phyloP scores from a whole-genome alignment of 23 red algal species.

The Gracilaria domingensis region DNA sequence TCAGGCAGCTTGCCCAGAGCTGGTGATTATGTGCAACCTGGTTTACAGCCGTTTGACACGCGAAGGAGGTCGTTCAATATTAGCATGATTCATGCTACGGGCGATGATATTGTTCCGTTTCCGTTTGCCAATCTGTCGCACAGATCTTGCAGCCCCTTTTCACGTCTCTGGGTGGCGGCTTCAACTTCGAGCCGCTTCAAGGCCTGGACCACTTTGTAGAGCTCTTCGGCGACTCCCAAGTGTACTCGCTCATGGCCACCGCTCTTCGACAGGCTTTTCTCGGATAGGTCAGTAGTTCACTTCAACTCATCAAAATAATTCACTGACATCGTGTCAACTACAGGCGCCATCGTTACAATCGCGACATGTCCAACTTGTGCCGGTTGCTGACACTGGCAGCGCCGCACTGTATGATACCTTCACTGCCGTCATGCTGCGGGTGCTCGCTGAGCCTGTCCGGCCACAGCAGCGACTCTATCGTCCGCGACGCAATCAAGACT shows the following conservation, averaged over 20 bases:
- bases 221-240: not conserved
- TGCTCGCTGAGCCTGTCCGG: no score
- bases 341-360: not conserved
- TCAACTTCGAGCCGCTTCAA: not conserved
- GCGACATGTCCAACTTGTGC: not conserved
- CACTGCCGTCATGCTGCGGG: no score
- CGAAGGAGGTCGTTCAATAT: not conserved
- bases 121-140: slow-evolving; percentile 10
- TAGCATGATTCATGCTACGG: slow-evolving; percentile 12
- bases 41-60: not conserved
- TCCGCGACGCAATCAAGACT: not conserved
- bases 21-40: slow-evolving; percentile 1
- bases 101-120: slow-evolving; percentile 9
- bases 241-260: not conserved
- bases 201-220: not conserved
- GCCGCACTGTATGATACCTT: no score
- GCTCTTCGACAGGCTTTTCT: slow-evolving; percentile 12
- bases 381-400: not conserved
- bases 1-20: slow-evolving; percentile 8
- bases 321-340: no score
- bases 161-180: slow-evolving; percentile 2
- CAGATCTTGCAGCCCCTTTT: slow-evolving; percentile 21
- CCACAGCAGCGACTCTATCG: no score
- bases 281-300: no score
- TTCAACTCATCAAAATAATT: no score